Evolutionary conservation across 768 basidiomycete genomes (phyloP).

Genomic region (Mycena floridula): DNA sequence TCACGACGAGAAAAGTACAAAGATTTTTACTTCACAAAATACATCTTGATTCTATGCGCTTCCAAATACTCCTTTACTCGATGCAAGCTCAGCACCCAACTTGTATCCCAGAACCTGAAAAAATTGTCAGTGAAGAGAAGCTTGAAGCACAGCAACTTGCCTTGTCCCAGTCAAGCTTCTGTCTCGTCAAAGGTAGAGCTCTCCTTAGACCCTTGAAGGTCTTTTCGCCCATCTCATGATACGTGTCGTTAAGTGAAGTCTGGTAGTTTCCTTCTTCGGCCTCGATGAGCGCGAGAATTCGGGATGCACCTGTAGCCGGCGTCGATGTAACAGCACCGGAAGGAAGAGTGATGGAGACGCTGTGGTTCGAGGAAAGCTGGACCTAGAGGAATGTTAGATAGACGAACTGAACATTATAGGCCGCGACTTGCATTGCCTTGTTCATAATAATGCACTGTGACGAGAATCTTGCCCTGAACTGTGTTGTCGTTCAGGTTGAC

Average conservation of each 20-base stretch:
- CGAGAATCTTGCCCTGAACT: constrained; percentile 67
- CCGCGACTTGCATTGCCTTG: constrained; percentile 75
- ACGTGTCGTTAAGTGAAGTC: constrained; percentile 69
- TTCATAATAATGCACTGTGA: constrained; percentile 96
- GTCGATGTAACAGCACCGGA: constrained; percentile 48
- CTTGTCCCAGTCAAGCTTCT: constrained; percentile 96
- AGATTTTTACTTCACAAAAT: too few relatives aligned
- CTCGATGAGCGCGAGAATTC: constrained; percentile 76
- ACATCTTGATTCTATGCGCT: background rate
- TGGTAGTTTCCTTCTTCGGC: constrained; percentile 81
- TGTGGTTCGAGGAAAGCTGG: constrained; percentile 78
- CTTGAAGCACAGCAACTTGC: constrained; percentile 27
- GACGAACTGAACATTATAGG: background rate
- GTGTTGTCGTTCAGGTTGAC: constrained; percentile 60
- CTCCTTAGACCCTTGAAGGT: constrained; percentile 88
- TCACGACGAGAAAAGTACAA: too few relatives aligned
- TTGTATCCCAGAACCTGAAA: constrained; percentile 53
- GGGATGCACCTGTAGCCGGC: constrained; percentile 49
- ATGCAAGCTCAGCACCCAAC: constrained; percentile 55
- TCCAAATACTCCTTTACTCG: background rate
- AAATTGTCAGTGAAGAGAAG: background rate
- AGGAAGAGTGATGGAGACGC: constrained; percentile 57
- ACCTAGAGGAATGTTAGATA: constrained; percentile 44
- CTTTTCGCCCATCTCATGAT: constrained; percentile 88
- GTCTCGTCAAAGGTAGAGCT: constrained; percentile 85